Evolutionary conservation across 1,284 basidiomycete species (phyloP), one percentile per base, ranked within the genome.

Genomic region (Cutaneotrichosporon daszewskae): DNA sequence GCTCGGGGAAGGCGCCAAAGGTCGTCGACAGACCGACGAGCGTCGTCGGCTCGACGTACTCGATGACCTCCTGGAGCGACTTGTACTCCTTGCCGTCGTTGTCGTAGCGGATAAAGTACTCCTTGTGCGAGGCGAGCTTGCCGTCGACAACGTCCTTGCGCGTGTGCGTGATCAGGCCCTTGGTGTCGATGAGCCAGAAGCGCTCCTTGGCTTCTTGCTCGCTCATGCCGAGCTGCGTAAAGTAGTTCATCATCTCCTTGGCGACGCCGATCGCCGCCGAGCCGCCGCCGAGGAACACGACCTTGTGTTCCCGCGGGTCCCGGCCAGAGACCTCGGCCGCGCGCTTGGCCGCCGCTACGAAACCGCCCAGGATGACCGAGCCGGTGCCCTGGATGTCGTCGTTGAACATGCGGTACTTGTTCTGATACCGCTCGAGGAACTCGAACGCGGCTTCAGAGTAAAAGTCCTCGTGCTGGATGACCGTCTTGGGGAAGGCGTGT

Each of bases 381-480:
- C 88, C 89, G 2, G 89, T 92, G 32, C 67, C 67, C 68, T 86
- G 83, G 54, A 85, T 85, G 64, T 91, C 88, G 59, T 94, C 89
- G 68, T 96, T 95, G 76, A 92, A 92, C 38, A 87, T 76, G 23
- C 83, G 80, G 69, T 87, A 86, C 45, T 79, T 75, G 51, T 81
- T 66, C 45, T 85, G 79, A 73, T 84, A 89, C 37, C 79, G 74
- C 22, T 82, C 77, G 28, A 92, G 80, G 70, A 87, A 90, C 44
- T 77, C 73, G 73, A 91, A 92, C 0, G 88, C 88, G 52, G 87
- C 82, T 55, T 89, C 84, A 2, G 85, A 87, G 33, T 85, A 82
- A 42, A 89, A 89, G 73, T 89, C 87, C 79, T 95, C 91, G 62
- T 94, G 94, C 71, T 95, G 91, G 45, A 94, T 77, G 59, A 94